A percentile compares a stretch with the other conserved stretches of the same genome.
Conservation (phyloP, 164 flowering plant genomes). For the Cinnamomum chago region DNA sequence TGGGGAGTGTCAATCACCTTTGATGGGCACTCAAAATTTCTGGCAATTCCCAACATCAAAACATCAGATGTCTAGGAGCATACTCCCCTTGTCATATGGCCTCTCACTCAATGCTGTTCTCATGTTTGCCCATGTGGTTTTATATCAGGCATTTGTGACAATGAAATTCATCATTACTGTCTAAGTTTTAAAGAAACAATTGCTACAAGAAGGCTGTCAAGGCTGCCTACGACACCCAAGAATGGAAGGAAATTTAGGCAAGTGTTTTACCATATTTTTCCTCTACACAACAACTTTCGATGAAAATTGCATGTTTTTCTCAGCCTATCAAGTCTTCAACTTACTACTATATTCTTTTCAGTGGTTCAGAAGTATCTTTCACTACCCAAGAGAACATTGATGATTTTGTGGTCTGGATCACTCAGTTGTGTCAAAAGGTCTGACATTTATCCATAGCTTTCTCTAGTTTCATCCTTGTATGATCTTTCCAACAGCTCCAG, state of each 20-base stretch:
- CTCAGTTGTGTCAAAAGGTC: slow-evolving; percentile 49
- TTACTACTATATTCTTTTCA: slow-evolving; percentile 18
- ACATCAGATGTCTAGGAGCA: no score
- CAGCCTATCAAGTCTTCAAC: slow-evolving; percentile 5
- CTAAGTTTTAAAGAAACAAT: slow-evolving; percentile 42
- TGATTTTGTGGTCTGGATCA: slow-evolving; percentile 31
- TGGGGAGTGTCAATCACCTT: not conserved
- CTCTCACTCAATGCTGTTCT: not conserved
- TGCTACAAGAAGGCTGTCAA: slow-evolving; percentile 40
- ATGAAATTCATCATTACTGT: slow-evolving; percentile 45
- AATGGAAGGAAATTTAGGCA: slow-evolving; percentile 63
- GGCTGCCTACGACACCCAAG: slow-evolving; percentile 51
- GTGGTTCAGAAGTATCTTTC: slow-evolving; percentile 68
- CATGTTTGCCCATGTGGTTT: not conserved
- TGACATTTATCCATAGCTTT: slow-evolving; percentile 4
- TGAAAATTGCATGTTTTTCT: not conserved
- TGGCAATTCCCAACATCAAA: no score
- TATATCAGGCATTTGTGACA: slow-evolving; percentile 45
- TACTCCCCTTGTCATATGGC: not conserved
- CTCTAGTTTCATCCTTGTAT: not conserved
- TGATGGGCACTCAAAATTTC: not conserved
- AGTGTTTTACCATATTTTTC: slow-evolving; percentile 6
- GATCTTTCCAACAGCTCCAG: not conserved
- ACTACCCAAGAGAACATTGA: slow-evolving; percentile 31
- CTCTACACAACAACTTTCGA: not conserved